Evolutionary conservation across 345 rosid species (phyloP).

Genomic region (Psidium guajava): DNA sequence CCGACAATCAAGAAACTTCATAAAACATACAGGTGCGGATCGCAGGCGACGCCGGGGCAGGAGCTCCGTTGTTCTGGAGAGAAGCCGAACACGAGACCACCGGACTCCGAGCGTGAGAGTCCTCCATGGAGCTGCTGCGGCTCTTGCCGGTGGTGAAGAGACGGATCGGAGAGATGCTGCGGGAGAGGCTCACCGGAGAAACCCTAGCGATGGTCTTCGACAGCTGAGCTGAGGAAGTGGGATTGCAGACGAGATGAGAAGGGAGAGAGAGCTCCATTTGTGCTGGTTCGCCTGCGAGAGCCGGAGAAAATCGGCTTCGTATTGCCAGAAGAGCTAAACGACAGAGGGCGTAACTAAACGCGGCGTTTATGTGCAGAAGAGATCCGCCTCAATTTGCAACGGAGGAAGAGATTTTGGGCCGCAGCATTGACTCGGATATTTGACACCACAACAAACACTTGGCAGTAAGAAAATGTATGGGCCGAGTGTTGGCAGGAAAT

Average conservation of each 20-base stretch:
- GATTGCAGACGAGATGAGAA: constrained; percentile 1
- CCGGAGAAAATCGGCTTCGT: not conserved
- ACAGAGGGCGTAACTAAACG: not conserved
- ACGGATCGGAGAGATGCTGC: not conserved
- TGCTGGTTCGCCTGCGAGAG: not conserved
- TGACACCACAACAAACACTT: not conserved
- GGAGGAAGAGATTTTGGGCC: not conserved
- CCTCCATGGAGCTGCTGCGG: constrained; percentile 5
- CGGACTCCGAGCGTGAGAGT: not conserved
- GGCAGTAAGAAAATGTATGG: not conserved
- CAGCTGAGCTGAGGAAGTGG: not conserved
- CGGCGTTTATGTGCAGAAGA: not conserved
- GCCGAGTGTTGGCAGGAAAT: not conserved
- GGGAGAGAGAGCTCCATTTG: constrained; percentile 20
- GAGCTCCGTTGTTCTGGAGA: constrained; percentile 20
- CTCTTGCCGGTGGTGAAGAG: not conserved
- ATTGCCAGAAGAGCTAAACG: not conserved
- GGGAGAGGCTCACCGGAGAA: not conserved
- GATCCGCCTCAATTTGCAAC: not conserved
- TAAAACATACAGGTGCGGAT: constrained; percentile 7
- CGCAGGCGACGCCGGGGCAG: constrained; percentile 3
- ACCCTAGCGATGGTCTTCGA: not conserved
- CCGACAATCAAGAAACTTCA: not conserved
- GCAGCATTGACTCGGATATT: not conserved
- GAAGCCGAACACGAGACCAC: constrained; percentile 12